phyloP scores from a whole-genome alignment of 139 green algal species.

The Dunaliella primolecta region DNA sequence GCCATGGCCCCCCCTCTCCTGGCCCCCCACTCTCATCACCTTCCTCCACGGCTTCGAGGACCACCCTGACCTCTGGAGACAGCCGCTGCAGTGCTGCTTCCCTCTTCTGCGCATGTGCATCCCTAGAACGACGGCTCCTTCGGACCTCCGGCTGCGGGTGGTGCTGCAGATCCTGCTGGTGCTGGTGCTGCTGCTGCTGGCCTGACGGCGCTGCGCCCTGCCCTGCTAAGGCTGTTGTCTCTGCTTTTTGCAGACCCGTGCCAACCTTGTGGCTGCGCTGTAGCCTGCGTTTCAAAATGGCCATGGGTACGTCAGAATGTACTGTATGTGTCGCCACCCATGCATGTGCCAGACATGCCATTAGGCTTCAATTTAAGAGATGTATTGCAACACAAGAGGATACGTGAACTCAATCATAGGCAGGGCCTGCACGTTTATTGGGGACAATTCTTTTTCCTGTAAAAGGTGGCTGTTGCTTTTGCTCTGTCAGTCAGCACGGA shows the following conservation, averaged over 20 bases:
- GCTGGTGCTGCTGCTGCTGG: conserved; percentile 9
- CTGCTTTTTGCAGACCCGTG: too few species aligned
- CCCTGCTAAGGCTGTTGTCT: neutral
- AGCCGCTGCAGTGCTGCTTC: neutral
- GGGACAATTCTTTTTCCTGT: too few species aligned
- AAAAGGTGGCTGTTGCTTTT: too few species aligned
- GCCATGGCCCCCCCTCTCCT: neutral
- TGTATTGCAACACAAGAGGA: too few species aligned
- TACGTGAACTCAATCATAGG: too few species aligned
- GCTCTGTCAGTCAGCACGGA: neutral
- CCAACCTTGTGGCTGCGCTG: too few species aligned
- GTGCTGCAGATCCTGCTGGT: conserved; percentile 14
- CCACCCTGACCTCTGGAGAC: neutral
- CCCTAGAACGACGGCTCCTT: neutral
- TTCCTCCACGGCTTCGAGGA: neutral
- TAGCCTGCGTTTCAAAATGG: too few species aligned
- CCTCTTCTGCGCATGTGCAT: neutral
- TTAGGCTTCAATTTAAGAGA: too few species aligned
- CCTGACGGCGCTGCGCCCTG: neutral
- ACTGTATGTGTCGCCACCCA: too few species aligned
- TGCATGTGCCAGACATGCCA: too few species aligned
- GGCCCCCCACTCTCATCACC: neutral
- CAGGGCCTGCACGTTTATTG: too few species aligned
- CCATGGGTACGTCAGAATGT: too few species aligned
- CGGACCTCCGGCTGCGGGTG: neutral